phyloP scores from a whole-genome alignment of 2,329 filamentous ascomycete genomes.

The Zymoseptoria brevis region DNA sequence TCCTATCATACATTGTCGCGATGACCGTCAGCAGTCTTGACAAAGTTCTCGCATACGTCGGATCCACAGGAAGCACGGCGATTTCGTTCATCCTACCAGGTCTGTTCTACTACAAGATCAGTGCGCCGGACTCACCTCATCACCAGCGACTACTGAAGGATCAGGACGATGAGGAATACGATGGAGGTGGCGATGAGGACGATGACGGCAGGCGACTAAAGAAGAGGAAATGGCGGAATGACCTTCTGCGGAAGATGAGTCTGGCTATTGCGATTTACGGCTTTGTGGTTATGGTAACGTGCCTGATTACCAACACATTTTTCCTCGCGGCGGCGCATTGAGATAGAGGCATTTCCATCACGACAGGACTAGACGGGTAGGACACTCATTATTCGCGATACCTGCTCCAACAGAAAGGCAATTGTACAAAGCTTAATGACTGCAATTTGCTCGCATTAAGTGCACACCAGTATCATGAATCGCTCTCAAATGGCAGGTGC shows the following conservation, averaged over 20 bases:
- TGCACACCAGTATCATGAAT: too few relatives aligned
- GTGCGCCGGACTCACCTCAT: slow-evolving; percentile 73
- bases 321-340: slow-evolving; percentile 41
- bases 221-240: slow-evolving; percentile 51
- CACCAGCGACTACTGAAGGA: slow-evolving; percentile 85
- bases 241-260: slow-evolving; percentile 60
- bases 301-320: slow-evolving; percentile 76
- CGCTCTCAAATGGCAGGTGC: too few relatives aligned
- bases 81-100: slow-evolving; percentile 97
- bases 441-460: too few relatives aligned
- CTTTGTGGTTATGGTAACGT: slow-evolving; percentile 78
- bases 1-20: slow-evolving; percentile 76
- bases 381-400: background rate
- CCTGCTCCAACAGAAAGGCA: too few relatives aligned
- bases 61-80: slow-evolving; percentile 85
- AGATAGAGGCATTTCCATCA: background rate
- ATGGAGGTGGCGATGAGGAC: slow-evolving; percentile 47
- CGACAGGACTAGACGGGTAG: background rate
- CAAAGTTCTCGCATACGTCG: slow-evolving; percentile 88
- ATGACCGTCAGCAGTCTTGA: slow-evolving; percentile 87
- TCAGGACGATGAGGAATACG: slow-evolving; percentile 73
- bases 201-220: slow-evolving; percentile 40
- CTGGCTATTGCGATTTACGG: slow-evolving; percentile 77
- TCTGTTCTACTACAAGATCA: slow-evolving; percentile 98
- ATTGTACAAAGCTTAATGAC: too few relatives aligned